A percentile compares a stretch with the other conserved stretches of the same genome.
Evolutionary conservation across 805 yeast genomes (phyloP).

Genomic region (Myxozyma vanderwaltii): DNA sequence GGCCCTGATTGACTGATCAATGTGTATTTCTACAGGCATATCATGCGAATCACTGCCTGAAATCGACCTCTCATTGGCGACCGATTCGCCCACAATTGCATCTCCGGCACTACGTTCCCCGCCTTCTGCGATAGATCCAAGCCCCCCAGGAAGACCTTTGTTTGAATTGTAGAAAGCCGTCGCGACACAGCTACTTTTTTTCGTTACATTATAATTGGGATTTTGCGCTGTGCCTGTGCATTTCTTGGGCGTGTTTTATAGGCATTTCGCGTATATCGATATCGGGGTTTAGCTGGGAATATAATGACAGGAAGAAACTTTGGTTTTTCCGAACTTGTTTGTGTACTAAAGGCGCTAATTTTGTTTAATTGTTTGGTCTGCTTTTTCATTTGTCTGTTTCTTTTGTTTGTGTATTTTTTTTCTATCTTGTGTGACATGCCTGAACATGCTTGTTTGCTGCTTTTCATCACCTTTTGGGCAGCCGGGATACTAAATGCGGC

Average conservation of each 20-base stretch:
- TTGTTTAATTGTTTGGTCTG: background rate
- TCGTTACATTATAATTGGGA: background rate
- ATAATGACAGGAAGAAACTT: too few species aligned
- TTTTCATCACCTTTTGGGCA: too few species aligned
- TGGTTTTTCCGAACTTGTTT: background rate
- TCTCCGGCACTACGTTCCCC: background rate
- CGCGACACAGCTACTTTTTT: background rate
- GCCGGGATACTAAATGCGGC: too few species aligned
- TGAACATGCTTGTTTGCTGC: too few species aligned
- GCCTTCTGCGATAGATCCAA: background rate
- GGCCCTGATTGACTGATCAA: background rate
- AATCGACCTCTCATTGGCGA: constrained; percentile 1
- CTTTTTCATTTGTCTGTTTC: too few species aligned
- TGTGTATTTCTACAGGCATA: background rate
- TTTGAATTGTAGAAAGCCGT: background rate
- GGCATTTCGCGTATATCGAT: too few species aligned
- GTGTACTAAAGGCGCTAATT: background rate
- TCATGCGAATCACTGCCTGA: constrained; percentile 18
- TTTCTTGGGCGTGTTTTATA: too few species aligned
- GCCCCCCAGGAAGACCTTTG: background rate
- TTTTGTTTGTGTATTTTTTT: background rate
- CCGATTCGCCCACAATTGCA: background rate
- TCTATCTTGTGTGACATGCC: background rate
- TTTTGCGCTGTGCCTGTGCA: background rate
- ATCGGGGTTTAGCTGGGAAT: too few species aligned